Base-by-base conservation (phyloP, 2,329 filamentous ascomycete genomes). In the Colletotrichum sp. region DNA sequence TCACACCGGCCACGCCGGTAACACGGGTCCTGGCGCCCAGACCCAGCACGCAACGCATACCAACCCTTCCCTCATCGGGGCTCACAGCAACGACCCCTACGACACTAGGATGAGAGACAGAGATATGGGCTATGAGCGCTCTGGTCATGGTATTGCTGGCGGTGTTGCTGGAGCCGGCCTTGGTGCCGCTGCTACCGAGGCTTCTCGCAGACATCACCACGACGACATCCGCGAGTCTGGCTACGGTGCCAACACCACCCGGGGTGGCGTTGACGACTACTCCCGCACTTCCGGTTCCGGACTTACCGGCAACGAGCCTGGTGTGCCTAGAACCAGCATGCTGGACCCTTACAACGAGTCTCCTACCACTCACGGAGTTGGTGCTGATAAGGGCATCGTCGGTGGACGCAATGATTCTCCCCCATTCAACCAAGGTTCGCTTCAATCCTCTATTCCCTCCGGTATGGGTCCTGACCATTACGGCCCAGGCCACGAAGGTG, bases 401-500 rank as follows among this genome's bases (percentile, higher is more conserved):
- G 72, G 69, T n/a, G 72, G 72, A 34, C 63, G 63, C 15, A 60
- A 36, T 36, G 72, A 39, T 22, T 75, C 75, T 48, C 72, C 75
- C 24, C 28, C 65, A 9, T 62, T 71, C n/a, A 66, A 71, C 71
- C 69, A 75, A 67, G 63, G 63, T 72, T 63, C 18, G 39, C 57
- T 65, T 28, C 34, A 55, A 15, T 48, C 70, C 64, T 34, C 59
- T 18, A 30, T 72, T 26, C 63, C 70, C 48, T 55, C 68, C 72
- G 72, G 72, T 39, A 71, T 71, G 69, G 76, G 76, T 30, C 70
- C 77, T 57, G 75, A 68, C 62, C 77, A 78, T 34, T 78, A 76
- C n/a, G 77, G 77, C 32, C 77, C 77, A 59, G 77, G 64, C 13
- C 77, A 77, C n/a, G 66, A 73, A 6, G 77, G 77, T 13, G 75